Evolutionary conservation across 768 basidiomycete species (phyloP), one percentile per base, ranked within the genome.

Genomic region (Leccinum pellstonianum): DNA sequence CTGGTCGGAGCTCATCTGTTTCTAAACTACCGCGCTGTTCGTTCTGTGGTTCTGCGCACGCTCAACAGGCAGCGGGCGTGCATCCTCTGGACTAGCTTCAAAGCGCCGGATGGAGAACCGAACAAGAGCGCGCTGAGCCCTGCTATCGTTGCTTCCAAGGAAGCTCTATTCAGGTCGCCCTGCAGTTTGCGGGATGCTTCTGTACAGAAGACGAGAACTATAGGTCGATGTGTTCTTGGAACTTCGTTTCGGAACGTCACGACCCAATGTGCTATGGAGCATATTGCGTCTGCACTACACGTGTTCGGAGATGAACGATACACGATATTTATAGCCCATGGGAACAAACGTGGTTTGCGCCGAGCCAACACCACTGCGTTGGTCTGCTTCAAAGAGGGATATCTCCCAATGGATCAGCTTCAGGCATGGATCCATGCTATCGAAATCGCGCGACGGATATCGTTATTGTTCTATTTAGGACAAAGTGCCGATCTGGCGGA

Each of bases 21-120:
- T 15, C 75, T 83, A 49, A 89, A 90, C 65, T 87, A 85, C 63
- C 60, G 81, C 15, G 87, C 81, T 12, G 84, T 90, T 14, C 80
- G 81, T 10, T 81, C 81, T 0, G 77, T 90, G 21, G 77, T 78
- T 9, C 73, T 89, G 35, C 81, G 82, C 29, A 76, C 84, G 1
- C 75, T 88, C 25, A 89, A 87, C 61, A 78, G 81, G 27, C 86
- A 88, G 69, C 80, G 87, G 2, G 72, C 82, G 0, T 74, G 71
- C 25, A 76, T 87, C 43, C 77, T 79, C 9, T 89, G 86, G 86
- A 64, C 73, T 11, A 58, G 47, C 43, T 64, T 55, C 43, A 68
- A 60, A 50, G 31, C 43, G 5, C 29, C 29, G 29, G 50, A 46
- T 47, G 52, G 66, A 71, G 12, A 23, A 33, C 14, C 37, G 61